Evolutionary conservation across 371 early-diverging fungal genomes (phyloP).

Genomic region (Saksenaea oblongispora): DNA sequence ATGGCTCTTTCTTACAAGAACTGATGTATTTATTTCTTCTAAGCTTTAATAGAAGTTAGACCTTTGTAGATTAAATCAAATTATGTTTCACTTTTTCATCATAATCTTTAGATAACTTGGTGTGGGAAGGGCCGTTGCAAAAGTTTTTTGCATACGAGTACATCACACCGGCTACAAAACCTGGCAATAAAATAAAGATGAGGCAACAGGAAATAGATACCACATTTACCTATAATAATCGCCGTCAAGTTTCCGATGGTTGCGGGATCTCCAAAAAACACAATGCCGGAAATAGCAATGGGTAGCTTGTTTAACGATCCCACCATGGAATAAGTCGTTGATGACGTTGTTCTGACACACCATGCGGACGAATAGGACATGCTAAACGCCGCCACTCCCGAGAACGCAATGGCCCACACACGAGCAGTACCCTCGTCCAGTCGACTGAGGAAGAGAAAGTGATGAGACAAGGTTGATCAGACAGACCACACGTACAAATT

Average conservation of each 20-base stretch:
- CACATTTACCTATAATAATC: conserved; percentile 62
- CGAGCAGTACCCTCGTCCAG: conserved; percentile 53
- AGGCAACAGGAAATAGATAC: conserved; percentile 4
- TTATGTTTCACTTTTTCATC: neutral
- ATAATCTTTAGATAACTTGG: neutral
- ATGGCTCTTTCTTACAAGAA: conserved; percentile 36
- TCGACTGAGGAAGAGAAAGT: conserved; percentile 28
- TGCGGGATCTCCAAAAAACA: conserved; percentile 92
- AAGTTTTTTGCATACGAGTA: conserved; percentile 76
- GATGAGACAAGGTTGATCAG: neutral
- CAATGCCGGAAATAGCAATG: conserved; percentile 93
- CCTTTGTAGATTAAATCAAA: conserved; percentile 4
- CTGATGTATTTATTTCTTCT: neutral
- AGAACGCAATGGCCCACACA: conserved; percentile 74
- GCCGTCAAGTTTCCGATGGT: conserved; percentile 80
- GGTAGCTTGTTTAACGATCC: conserved; percentile 99
- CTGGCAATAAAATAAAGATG: conserved; percentile 13
- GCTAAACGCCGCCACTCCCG: conserved; percentile 86
- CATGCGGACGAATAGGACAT: conserved; percentile 94
- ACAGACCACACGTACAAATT: conserved; percentile 56
- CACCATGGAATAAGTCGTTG: conserved; percentile 98
- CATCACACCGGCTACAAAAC: conserved; percentile 85
- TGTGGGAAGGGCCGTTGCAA: neutral
- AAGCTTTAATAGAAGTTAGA: neutral
- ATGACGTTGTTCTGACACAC: conserved; percentile 93